Percentiles rank a stretch among this genome's conserved stretches.
phyloP scores from a whole-genome alignment of 2,329 filamentous ascomycete genomes.

The Cytospora piceicola region DNA sequence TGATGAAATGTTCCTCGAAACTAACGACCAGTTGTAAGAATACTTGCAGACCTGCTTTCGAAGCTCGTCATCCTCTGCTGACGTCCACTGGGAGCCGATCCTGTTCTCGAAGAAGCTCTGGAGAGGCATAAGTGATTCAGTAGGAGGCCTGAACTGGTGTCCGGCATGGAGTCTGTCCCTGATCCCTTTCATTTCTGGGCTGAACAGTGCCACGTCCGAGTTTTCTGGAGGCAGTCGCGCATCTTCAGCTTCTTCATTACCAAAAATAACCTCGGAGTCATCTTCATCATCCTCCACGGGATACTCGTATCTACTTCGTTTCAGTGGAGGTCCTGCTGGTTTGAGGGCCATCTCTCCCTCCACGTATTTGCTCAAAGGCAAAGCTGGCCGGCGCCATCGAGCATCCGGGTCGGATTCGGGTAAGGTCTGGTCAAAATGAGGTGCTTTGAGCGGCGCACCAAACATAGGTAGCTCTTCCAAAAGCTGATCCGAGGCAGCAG shows the following conservation, averaged over 20 bases:
- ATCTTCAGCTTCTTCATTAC: constrained; percentile 36
- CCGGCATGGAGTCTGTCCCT: constrained; percentile 87
- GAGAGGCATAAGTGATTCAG: constrained; percentile 87
- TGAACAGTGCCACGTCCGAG: constrained; percentile 82
- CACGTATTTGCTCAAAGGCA: constrained; percentile 86
- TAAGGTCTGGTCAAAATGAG: constrained; percentile 59
- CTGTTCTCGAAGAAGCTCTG: constrained; percentile 89
- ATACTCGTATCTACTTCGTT: constrained; percentile 83
- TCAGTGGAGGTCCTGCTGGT: constrained; percentile 67
- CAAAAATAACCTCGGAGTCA: constrained; percentile 48
- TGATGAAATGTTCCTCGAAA: constrained; percentile 76
- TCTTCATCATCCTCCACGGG: constrained; percentile 69
- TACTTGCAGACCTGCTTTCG: constrained; percentile 85
- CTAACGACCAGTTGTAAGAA: constrained; percentile 97
- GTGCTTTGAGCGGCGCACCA: constrained; percentile 63
- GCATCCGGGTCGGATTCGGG: constrained; percentile 69
- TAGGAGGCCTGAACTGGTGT: constrained; percentile 91
- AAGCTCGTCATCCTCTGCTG: constrained; percentile 87
- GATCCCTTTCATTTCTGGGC: constrained; percentile 85
- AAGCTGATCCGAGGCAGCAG: constrained; percentile 74
- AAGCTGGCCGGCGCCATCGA: constrained; percentile 73
- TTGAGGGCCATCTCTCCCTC: constrained; percentile 77
- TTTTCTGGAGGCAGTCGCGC: constrained; percentile 67
- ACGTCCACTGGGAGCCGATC: constrained; percentile 87
- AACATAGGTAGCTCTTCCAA: constrained; percentile 83